Percentiles rank a stretch among this genome's conserved stretches.
Evolutionary conservation across 441 rosid genomes (phyloP).

Genomic region (Adansonia rubrostipa): DNA sequence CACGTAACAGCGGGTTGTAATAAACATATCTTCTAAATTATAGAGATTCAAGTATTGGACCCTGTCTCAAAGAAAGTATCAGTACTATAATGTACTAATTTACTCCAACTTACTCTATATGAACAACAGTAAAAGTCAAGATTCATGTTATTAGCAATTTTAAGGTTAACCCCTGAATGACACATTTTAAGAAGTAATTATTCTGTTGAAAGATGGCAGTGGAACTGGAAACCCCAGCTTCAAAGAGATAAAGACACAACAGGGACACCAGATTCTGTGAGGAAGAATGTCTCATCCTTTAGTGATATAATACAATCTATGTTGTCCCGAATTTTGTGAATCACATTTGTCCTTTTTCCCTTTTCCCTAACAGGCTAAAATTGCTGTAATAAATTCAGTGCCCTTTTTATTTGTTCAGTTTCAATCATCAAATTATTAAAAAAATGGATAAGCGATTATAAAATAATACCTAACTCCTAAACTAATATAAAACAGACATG

Average conservation of each 20-base stretch:
- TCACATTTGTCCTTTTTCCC: neutral
- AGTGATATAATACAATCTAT: slow-evolving; percentile 18
- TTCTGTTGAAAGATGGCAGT: neutral
- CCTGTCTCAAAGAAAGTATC: slow-evolving; percentile 7
- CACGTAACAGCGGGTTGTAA: neutral
- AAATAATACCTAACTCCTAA: slow-evolving; percentile 5
- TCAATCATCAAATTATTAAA: neutral
- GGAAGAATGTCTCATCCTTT: neutral
- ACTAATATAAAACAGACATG: neutral
- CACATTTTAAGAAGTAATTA: neutral
- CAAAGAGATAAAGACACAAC: neutral
- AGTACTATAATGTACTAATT: neutral
- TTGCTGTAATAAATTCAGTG: neutral
- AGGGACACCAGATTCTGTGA: neutral
- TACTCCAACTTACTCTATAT: neutral
- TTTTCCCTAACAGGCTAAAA: slow-evolving; percentile 1
- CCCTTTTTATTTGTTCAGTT: neutral
- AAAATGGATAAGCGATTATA: neutral
- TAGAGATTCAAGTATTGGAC: neutral
- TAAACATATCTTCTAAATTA: neutral
- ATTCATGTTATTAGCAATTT: slow-evolving; percentile 14
- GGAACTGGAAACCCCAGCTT: neutral
- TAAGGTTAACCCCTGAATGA: slow-evolving; percentile 2
- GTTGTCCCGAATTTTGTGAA: neutral
- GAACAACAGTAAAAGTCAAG: neutral